phyloP scores from a whole-genome alignment of 352 stramenopile genomes.

The Globisporangium parvum region DNA sequence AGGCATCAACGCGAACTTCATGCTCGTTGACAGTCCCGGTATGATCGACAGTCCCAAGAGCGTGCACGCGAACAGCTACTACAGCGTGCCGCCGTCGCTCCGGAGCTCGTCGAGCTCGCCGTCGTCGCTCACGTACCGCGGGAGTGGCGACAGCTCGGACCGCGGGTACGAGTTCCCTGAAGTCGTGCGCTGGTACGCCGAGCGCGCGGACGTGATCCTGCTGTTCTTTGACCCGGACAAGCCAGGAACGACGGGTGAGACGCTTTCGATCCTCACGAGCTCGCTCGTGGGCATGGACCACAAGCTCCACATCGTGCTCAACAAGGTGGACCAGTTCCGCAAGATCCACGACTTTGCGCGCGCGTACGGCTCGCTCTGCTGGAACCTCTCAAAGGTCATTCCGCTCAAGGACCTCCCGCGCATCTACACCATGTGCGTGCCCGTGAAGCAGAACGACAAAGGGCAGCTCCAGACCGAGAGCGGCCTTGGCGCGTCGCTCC shows the following conservation, averaged over 20 bases:
- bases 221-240: slow-evolving; percentile 99
- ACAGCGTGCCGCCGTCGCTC: slow-evolving; percentile 26
- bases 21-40: slow-evolving; percentile 98
- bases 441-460: slow-evolving; percentile 60
- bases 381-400: slow-evolving; percentile 99
- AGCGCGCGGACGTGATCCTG: slow-evolving; percentile 98
- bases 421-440: slow-evolving; percentile 99
- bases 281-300: slow-evolving; percentile 98
- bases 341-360: slow-evolving; percentile 99
- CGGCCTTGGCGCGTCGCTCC: slow-evolving; percentile 72
- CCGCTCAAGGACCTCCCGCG: slow-evolving; percentile 98
- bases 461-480: slow-evolving; percentile 43
- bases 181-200: slow-evolving; percentile 97
- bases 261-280: slow-evolving; percentile 96
- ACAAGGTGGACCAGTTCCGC: slow-evolving; percentile 98
- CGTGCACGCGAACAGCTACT: slow-evolving; percentile 52
- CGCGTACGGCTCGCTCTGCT: slow-evolving; percentile 98
- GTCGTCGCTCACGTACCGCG: slow-evolving; percentile 26
- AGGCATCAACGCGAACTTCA: slow-evolving; percentile 93
- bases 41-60: slow-evolving; percentile 98
- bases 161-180: slow-evolving; percentile 97
- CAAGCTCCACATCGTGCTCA: slow-evolving; percentile 99
- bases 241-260: slow-evolving; percentile 98
- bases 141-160: slow-evolving; percentile 52
- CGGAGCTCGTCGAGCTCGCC: slow-evolving; percentile 15